Conservation (phyloP, 73 alveolate genomes). For the Paramecium sexaurelia region DNA sequence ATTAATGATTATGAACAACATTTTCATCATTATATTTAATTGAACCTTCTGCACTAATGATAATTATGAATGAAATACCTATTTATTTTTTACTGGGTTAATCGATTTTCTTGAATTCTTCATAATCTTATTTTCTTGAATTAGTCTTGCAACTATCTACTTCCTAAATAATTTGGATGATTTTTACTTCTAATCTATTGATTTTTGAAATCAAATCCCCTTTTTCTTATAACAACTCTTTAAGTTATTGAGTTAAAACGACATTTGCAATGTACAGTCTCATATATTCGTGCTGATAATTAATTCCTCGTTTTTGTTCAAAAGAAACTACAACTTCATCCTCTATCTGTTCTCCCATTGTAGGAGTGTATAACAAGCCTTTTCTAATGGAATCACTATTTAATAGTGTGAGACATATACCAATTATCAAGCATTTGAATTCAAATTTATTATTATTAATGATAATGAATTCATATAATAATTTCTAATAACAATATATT, state of each 20-base stretch:
- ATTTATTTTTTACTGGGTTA: neutral
- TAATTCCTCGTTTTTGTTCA: slow-evolving; percentile 32
- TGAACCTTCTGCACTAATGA: neutral
- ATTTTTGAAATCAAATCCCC: slow-evolving; percentile 44
- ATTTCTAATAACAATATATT: neutral
- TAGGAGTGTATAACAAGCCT: slow-evolving; percentile 32
- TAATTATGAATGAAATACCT: neutral
- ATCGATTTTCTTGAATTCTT: neutral
- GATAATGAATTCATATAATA: neutral
- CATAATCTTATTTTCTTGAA: neutral
- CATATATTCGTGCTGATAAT: slow-evolving; percentile 55
- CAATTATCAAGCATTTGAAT: slow-evolving; percentile 58
- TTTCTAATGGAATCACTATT: slow-evolving; percentile 46
- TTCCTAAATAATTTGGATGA: neutral
- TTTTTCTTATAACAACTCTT: slow-evolving; percentile 31
- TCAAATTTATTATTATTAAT: slow-evolving; percentile 20
- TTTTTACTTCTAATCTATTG: slow-evolving; percentile 15
- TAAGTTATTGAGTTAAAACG: slow-evolving; percentile 15
- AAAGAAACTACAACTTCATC: slow-evolving; percentile 39
- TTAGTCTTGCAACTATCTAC: neutral
- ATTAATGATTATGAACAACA: neutral
- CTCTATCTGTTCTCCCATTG: slow-evolving; percentile 19
- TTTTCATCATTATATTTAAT: slow-evolving; percentile 21
- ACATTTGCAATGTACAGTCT: slow-evolving; percentile 51
- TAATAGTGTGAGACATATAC: neutral